Conservation (phyloP, 371 early-diverging fungal species). For the Paraphysoderma sedebokerense region DNA sequence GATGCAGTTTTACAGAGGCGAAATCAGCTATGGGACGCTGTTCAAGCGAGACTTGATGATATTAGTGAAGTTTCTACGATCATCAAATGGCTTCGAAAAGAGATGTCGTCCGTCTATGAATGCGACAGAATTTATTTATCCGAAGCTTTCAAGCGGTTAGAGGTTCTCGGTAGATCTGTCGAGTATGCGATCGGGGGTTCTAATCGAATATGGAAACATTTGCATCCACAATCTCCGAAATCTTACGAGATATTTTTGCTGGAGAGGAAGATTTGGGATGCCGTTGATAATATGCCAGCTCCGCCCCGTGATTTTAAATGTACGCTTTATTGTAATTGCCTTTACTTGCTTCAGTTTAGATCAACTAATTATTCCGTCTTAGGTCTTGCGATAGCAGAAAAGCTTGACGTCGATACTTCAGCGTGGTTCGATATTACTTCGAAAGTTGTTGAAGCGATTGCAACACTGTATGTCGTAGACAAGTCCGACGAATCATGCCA, state of each 20-base stretch:
- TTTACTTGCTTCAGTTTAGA: conserved; percentile 8
- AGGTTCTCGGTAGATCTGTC: conserved; percentile 25
- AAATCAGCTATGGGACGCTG: conserved; percentile 34
- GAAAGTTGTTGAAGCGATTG: conserved; percentile 47
- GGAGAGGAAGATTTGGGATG: conserved; percentile 21
- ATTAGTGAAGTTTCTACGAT: conserved; percentile 37
- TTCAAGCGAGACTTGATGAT: conserved; percentile 23
- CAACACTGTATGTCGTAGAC: conserved; percentile 53
- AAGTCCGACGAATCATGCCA: conserved; percentile 27
- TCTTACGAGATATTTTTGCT: conserved; percentile 24
- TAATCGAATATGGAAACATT: conserved; percentile 45
- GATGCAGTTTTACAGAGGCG: conserved; percentile 33
- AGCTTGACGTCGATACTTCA: not conserved
- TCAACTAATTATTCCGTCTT: conserved; percentile 1
- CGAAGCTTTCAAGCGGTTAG: conserved; percentile 3
- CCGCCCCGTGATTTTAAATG: conserved; percentile 5
- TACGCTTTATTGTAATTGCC: conserved; percentile 6
- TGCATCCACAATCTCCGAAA: conserved; percentile 35
- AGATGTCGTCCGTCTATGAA: conserved; percentile 8
- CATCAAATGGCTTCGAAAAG: conserved; percentile 20
- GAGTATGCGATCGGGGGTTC: conserved; percentile 34
- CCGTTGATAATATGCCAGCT: conserved; percentile 14
- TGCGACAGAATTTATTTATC: conserved; percentile 6
- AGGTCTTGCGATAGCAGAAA: not conserved
- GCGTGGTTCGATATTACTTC: not conserved